Percentiles rank a stretch among this genome's conserved stretches.
phyloP scores from a whole-genome alignment of 768 basidiomycete genomes.

The Boletellus ananas region DNA sequence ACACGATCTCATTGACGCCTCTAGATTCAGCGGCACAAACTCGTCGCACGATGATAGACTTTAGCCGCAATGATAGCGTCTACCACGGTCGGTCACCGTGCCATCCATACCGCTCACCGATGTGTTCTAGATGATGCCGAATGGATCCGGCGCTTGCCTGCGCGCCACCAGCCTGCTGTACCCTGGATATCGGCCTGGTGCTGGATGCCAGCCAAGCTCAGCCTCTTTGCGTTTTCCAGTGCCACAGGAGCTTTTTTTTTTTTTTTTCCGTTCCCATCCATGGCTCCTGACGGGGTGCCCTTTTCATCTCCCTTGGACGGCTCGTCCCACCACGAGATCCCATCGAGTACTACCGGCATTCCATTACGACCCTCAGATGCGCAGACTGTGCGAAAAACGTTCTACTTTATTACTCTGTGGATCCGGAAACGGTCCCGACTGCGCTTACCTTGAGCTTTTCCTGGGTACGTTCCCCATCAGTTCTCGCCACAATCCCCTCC shows the following conservation, averaged over 20 bases:
- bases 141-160: too few species aligned
- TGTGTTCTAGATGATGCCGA: too few species aligned
- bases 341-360: background rate
- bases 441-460: background rate
- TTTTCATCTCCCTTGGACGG: background rate
- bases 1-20: too few species aligned
- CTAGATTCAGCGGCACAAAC: too few species aligned
- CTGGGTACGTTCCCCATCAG: background rate
- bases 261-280: background rate
- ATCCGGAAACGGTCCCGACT: background rate
- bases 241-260: background rate
- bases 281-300: background rate
- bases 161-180: too few species aligned
- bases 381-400: background rate
- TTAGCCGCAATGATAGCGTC: too few species aligned
- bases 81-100: too few species aligned
- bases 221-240: too few species aligned
- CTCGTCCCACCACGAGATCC: background rate
- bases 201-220: too few species aligned
- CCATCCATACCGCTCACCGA: too few species aligned
- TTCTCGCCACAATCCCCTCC: background rate
- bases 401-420: background rate
- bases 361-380: background rate
- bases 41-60: too few species aligned
- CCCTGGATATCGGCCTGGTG: too few species aligned